Evolutionary conservation across 139 green algal species (phyloP).

Genomic region (Chlorella sp.): DNA sequence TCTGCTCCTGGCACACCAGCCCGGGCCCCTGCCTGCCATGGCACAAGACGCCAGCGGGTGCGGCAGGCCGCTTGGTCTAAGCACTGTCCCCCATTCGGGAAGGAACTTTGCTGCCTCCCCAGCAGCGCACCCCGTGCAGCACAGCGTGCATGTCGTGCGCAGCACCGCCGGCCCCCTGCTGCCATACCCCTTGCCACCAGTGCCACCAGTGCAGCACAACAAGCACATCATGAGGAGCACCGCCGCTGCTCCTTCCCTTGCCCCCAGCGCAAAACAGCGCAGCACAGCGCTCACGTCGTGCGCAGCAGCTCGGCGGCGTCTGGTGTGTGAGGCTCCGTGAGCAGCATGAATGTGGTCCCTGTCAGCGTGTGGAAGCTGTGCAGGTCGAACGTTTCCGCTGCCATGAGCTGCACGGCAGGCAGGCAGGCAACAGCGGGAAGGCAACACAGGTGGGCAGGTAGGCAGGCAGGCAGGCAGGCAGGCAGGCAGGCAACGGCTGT

Average conservation of each 20-base stretch:
- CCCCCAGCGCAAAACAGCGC: too few species aligned
- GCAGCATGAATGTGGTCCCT: constrained; percentile 87
- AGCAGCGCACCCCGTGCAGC: too few species aligned
- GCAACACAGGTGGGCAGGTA: not conserved
- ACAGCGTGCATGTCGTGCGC: not conserved
- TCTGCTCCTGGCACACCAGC: too few species aligned
- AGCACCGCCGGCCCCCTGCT: not conserved
- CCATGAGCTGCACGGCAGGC: constrained; percentile 77
- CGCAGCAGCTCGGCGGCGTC: constrained; percentile 73
- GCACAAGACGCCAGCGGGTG: too few species aligned
- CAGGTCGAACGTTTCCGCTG: constrained; percentile 94
- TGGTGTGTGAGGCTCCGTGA: constrained; percentile 77
- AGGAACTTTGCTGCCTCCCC: too few species aligned
- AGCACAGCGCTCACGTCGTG: constrained; percentile 36
- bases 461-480: not conserved
- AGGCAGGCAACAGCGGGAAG: not conserved
- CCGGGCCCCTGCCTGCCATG: too few species aligned
- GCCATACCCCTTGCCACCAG: not conserved
- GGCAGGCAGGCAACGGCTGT: not conserved
- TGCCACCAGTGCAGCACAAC: not conserved
- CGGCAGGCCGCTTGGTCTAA: too few species aligned
- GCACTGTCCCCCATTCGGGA: too few species aligned
- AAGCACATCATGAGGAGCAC: too few species aligned
- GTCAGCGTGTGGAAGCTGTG: constrained; percentile 87
- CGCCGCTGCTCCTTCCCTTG: too few species aligned